Conservation (phyloP, 1,284 basidiomycete species). For the Xerocomus amazonicus region DNA sequence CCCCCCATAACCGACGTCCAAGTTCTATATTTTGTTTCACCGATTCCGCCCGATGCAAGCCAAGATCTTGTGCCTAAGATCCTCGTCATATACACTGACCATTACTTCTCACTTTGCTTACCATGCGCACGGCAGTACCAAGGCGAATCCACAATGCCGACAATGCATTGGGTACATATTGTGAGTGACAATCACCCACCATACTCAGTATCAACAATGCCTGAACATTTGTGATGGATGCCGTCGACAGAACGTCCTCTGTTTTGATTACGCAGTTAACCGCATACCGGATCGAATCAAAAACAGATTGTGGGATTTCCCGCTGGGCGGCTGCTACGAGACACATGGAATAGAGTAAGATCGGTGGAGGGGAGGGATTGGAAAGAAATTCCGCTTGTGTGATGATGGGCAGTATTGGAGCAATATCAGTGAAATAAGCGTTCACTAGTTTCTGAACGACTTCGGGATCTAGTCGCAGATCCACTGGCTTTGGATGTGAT, state of each 20-base stretch:
- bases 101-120: slow-evolving; percentile 33
- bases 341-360: slow-evolving; percentile 91
- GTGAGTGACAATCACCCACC: slow-evolving; percentile 77
- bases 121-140: slow-evolving; percentile 83
- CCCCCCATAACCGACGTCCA: slow-evolving; percentile 84
- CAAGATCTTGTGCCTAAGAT: slow-evolving; percentile 83
- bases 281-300: slow-evolving; percentile 78
- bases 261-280: slow-evolving; percentile 85
- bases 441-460: slow-evolving; percentile 84
- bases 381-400: slow-evolving; percentile 85
- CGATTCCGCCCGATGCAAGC: slow-evolving; percentile 83
- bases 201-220: slow-evolving; percentile 81
- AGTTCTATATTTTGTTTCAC: slow-evolving; percentile 78
- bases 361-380: slow-evolving; percentile 66
- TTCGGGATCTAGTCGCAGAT: slow-evolving; percentile 71
- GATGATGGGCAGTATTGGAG: slow-evolving; percentile 84
- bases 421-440: slow-evolving; percentile 83
- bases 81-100: slow-evolving; percentile 10
- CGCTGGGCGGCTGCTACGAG: slow-evolving; percentile 84
- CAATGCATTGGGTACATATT: slow-evolving; percentile 71
- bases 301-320: slow-evolving; percentile 79
- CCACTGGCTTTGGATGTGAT: slow-evolving; percentile 56
- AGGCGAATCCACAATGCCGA: slow-evolving; percentile 76
- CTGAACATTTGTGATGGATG: slow-evolving; percentile 86
- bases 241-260: slow-evolving; percentile 87